phyloP scores from a whole-genome alignment of 2,329 filamentous ascomycete genomes.

The Clonostachys rosea region DNA sequence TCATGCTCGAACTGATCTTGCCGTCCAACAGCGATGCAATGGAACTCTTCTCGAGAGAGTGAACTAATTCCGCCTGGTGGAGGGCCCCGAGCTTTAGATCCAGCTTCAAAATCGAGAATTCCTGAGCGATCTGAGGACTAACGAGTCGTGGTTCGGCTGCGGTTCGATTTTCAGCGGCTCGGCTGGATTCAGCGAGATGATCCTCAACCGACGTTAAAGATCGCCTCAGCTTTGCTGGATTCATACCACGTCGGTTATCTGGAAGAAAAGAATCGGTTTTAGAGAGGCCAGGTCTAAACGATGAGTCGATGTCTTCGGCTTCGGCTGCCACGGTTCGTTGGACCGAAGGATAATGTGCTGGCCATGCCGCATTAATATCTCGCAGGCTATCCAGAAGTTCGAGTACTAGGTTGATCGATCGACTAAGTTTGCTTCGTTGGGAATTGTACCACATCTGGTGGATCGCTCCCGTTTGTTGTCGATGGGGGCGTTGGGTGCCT shows the following conservation, averaged over 20 bases:
- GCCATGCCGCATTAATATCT: slow-evolving; percentile 87
- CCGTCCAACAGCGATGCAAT: slow-evolving; percentile 88
- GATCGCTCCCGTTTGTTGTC: slow-evolving; percentile 70
- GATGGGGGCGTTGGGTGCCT: slow-evolving; percentile 41
- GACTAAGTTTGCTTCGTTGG: slow-evolving; percentile 80
- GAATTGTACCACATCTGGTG: slow-evolving; percentile 94
- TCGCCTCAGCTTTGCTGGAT: slow-evolving; percentile 46
- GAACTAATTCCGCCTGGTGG: slow-evolving; percentile 85
- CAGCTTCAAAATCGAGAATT: slow-evolving; percentile 92
- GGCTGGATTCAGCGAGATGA: slow-evolving; percentile 65
- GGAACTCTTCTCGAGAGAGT: slow-evolving; percentile 88
- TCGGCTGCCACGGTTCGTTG: slow-evolving; percentile 50
- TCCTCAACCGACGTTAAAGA: slow-evolving; percentile 66
- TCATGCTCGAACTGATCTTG: slow-evolving; percentile 90
- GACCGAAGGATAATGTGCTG: slow-evolving; percentile 88
- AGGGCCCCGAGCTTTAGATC: slow-evolving; percentile 86
- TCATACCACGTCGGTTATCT: no score
- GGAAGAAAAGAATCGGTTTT: slow-evolving; percentile 40
- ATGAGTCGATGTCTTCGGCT: slow-evolving; percentile 39
- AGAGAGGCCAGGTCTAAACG: slow-evolving; percentile 48
- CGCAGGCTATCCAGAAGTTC: slow-evolving; percentile 80
- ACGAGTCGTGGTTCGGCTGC: slow-evolving; percentile 75
- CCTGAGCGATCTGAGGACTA: slow-evolving; percentile 87
- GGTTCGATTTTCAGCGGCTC: slow-evolving; percentile 56
- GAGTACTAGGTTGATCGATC: slow-evolving; percentile 81